Conservation (phyloP, 257 asterid genomes). For the Eustoma russellianum region DNA sequence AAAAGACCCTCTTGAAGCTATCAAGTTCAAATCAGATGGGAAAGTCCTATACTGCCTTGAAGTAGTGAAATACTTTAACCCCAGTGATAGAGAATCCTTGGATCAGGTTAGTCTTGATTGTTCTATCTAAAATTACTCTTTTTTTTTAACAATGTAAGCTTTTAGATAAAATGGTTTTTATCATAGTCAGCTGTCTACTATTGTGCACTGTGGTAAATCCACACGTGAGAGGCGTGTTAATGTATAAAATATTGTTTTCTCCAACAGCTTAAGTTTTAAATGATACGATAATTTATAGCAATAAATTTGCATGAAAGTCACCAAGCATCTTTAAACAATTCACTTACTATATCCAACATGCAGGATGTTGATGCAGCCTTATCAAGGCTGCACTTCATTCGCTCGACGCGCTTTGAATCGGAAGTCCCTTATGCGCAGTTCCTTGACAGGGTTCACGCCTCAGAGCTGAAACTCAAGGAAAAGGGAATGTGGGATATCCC, state of each 20-base stretch:
- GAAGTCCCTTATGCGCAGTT: conserved; percentile 69
- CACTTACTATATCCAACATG: conserved; percentile 12
- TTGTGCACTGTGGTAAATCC: too few species aligned
- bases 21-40: conserved; percentile 69
- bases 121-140: neutral
- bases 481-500: conserved; percentile 91
- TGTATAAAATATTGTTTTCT: too few species aligned
- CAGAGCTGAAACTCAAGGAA: conserved; percentile 55
- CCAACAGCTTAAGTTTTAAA: too few species aligned
- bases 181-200: too few species aligned
- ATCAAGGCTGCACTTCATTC: conserved; percentile 48
- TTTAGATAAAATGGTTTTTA: too few species aligned
- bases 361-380: conserved; percentile 57
- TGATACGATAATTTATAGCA: too few species aligned
- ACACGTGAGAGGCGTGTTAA: too few species aligned
- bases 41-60: conserved; percentile 76
- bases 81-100: conserved; percentile 26
- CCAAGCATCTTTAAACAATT: conserved; percentile 3
- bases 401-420: conserved; percentile 57
- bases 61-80: conserved; percentile 68
- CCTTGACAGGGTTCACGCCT: conserved; percentile 68
- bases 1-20: conserved; percentile 58
- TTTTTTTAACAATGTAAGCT: too few species aligned
- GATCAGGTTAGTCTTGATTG: conserved; percentile 36
- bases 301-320: neutral